A percentile compares a stretch with the other conserved stretches of the same genome.
Evolutionary conservation across 306 rosid genomes (phyloP).

Genomic region (Cucurbita pepo): DNA sequence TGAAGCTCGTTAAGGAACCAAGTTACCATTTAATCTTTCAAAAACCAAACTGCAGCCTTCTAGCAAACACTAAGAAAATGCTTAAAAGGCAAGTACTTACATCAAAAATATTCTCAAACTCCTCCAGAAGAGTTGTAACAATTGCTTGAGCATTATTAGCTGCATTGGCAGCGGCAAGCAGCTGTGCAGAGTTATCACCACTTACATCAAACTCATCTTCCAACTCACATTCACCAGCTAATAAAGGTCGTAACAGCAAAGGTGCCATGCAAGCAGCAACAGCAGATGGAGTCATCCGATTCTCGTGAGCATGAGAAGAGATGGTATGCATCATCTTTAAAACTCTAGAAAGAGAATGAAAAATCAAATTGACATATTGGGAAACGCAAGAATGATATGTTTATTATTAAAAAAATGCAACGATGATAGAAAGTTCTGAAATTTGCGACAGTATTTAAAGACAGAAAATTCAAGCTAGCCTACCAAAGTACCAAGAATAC

Average conservation of each 20-base stretch:
- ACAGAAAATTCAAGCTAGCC: background rate
- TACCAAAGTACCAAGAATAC: background rate
- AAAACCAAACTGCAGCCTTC: background rate
- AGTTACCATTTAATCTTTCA: background rate
- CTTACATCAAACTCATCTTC: constrained; percentile 82
- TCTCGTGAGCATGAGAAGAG: constrained; percentile 70
- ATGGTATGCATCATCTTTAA: constrained; percentile 89
- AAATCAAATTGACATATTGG: background rate
- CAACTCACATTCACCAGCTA: constrained; percentile 92
- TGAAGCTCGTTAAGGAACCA: background rate
- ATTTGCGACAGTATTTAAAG: background rate
- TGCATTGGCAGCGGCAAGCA: constrained; percentile 98
- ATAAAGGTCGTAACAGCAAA: constrained; percentile 83
- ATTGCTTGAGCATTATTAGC: constrained; percentile 96
- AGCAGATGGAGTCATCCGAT: constrained; percentile 93
- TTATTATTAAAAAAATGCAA: background rate
- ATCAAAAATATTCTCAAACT: constrained; percentile 75
- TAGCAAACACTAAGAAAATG: constrained; percentile 10
- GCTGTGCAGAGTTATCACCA: constrained; percentile 94
- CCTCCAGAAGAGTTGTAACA: constrained; percentile 83
- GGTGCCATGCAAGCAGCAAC: constrained; percentile 99
- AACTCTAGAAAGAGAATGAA: constrained; percentile 38
- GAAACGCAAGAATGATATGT: background rate
- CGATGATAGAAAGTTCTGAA: background rate
- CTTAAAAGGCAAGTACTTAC: constrained; percentile 35